Conservation (phyloP, 2,329 filamentous ascomycete genomes). For the Pochonia chlamydosporia region DNA sequence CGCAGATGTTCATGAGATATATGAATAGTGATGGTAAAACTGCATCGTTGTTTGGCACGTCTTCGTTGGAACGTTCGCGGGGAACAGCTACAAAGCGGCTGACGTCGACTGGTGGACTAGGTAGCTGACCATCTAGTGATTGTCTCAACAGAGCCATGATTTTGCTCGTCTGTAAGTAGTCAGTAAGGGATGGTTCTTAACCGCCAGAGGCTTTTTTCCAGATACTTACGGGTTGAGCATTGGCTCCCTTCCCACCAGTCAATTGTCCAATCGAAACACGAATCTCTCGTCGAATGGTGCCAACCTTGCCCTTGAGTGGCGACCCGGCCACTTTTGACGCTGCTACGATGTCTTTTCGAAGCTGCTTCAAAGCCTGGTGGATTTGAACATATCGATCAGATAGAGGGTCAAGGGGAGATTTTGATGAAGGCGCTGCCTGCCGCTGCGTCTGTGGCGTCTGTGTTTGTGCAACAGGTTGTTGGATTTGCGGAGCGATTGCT, state of each 20-base stretch:
- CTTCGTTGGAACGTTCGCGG: slow-evolving; percentile 38
- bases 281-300: slow-evolving; percentile 67
- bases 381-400: slow-evolving; percentile 49
- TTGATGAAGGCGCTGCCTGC: no score
- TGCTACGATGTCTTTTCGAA: slow-evolving; percentile 56
- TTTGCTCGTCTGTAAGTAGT: slow-evolving; percentile 24
- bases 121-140: slow-evolving; percentile 45
- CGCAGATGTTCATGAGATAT: slow-evolving; percentile 70
- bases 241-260: slow-evolving; percentile 58
- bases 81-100: slow-evolving; percentile 45
- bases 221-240: slow-evolving; percentile 36
- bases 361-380: slow-evolving; percentile 62
- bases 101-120: slow-evolving; percentile 48
- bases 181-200: neutral
- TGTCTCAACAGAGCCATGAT: slow-evolving; percentile 41
- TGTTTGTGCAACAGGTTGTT: neutral
- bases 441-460: slow-evolving; percentile 3
- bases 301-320: slow-evolving; percentile 58
- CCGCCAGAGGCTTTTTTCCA: slow-evolving; percentile 12
- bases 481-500: slow-evolving; percentile 3
- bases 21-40: slow-evolving; percentile 60
- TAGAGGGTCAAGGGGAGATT: slow-evolving; percentile 6
- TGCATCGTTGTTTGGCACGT: slow-evolving; percentile 43
- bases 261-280: slow-evolving; percentile 69
- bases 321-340: slow-evolving; percentile 43